These are phyloP conservation scores for Agaricales sp. DNA, from an alignment of 1,284 basidiomycete species.

Conservation along the genomic window DNA sequence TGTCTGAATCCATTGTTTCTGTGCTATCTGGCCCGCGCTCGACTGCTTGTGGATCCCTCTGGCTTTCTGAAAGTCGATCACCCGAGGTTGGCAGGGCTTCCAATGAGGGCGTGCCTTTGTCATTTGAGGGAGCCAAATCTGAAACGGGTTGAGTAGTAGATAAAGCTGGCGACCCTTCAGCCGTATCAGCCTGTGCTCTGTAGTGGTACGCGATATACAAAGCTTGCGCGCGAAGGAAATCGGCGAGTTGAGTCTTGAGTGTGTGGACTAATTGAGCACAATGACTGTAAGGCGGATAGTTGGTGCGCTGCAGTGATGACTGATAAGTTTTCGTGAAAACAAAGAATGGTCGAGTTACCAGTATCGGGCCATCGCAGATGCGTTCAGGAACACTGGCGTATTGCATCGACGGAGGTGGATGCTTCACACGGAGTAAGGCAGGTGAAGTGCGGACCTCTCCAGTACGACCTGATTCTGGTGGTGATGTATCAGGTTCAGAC, in stretches of 20 bases:
- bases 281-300: background rate
- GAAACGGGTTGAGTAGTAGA: background rate
- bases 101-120: background rate
- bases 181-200: background rate
- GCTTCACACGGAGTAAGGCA: too few relatives aligned
- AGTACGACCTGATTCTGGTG: background rate
- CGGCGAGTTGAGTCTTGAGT: background rate
- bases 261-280: background rate
- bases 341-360: background rate
- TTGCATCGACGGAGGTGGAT: background rate
- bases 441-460: background rate
- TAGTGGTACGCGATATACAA: background rate
- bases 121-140: background rate
- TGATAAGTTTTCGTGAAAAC: background rate
- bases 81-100: background rate
- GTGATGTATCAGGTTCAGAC: background rate
- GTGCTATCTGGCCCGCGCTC: too few relatives aligned
- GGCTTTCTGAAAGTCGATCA: background rate
- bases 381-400: background rate
- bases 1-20: too few relatives aligned
- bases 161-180: too few relatives aligned
- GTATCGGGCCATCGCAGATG: background rate
- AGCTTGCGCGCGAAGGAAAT: background rate
- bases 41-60: background rate
- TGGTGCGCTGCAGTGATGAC: background rate